Evolutionary conservation across 306 rosid species (phyloP), one percentile per base, ranked within the genome.

Genomic region (Quercus wislizeni): DNA sequence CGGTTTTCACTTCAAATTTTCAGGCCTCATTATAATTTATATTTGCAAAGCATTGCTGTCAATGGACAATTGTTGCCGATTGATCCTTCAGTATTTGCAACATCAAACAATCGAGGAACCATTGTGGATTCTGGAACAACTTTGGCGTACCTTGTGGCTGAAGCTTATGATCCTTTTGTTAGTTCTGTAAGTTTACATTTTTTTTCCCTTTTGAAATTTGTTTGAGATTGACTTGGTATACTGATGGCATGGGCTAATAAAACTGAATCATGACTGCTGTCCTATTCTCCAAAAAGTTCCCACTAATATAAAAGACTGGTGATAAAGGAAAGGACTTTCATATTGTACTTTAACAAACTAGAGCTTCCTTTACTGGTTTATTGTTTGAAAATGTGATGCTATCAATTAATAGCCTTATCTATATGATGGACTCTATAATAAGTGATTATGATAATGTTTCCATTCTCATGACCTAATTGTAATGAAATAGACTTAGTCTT

Each of bases 21-120:
- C 91, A 95, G 99, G 92, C 91, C 97, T 76, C 98, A 95, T 81
- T 95, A 95, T 85, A 92, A 95, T 88, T 87, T 95, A 80, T 83
- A 92, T 85, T 91, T 95, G 65, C 87, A 87, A 87, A 91, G 94
- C 87, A 91, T 95, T 77, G 74, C 91, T 87, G 97, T 94, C 67
- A 89, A 86, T 61, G 97, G 97, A 71, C 89, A 91, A 87, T 49
- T 71, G 21, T 88, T 94, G 84, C 76, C 97, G n/a, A 89, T 94
- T 69, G 91, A 94, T 82, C 76, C 89, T 77, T 82, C 89, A 51
- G 97, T 85, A 46, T 94, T 94, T 86, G 84, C 90, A 51, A 87
- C 95, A 72, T 88, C 97, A 52, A 82, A 49, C 76, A 81, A 88
- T 78, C 84, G 89, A 65, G 99, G 99, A 80, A 92, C 99, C 49